Conservation (phyloP, 495 filamentous ascomycete genomes). For the Schizothecium vesticola region DNA sequence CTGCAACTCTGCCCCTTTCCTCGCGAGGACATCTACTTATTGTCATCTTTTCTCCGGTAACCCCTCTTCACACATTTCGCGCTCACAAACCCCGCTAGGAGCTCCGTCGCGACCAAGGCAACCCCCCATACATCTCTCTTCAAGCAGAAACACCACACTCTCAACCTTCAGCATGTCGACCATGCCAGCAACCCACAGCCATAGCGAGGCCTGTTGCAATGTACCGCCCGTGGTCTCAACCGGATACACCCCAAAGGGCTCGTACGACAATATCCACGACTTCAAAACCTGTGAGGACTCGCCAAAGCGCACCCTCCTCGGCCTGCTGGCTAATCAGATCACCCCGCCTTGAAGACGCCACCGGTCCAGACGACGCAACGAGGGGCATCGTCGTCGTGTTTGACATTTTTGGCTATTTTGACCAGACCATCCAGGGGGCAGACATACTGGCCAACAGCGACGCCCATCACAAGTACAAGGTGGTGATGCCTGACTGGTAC, state of each 20-base stretch:
- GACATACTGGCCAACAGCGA: conserved; percentile 61
- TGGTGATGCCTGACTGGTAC: conserved; percentile 63
- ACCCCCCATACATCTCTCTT: background rate
- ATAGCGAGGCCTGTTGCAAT: conserved; percentile 60
- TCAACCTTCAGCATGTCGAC: conserved; percentile 43
- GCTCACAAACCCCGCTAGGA: background rate
- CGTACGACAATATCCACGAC: conserved; percentile 56
- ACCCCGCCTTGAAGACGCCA: conserved; percentile 46
- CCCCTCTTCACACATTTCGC: background rate
- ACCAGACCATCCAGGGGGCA: conserved; percentile 64
- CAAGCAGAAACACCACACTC: background rate
- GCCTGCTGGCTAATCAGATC: background rate
- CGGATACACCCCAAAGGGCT: conserved; percentile 61
- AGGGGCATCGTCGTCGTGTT: conserved; percentile 59
- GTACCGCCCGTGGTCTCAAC: conserved; percentile 61
- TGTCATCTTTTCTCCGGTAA: background rate
- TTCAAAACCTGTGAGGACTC: conserved; percentile 58
- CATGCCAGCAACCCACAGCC: conserved; percentile 46
- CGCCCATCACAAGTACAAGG: conserved; percentile 51
- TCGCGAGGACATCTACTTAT: background rate
- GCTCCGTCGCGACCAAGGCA: background rate
- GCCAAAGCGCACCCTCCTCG: background rate
- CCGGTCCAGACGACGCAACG: conserved; percentile 52
- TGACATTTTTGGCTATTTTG: conserved; percentile 70
- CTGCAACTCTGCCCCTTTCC: background rate